Percentiles rank a stretch among this genome's conserved stretches.
These are phyloP conservation scores for Volvariella surrecta DNA, from an alignment of 1,284 basidiomycete genomes.

Conservation along the genomic window DNA sequence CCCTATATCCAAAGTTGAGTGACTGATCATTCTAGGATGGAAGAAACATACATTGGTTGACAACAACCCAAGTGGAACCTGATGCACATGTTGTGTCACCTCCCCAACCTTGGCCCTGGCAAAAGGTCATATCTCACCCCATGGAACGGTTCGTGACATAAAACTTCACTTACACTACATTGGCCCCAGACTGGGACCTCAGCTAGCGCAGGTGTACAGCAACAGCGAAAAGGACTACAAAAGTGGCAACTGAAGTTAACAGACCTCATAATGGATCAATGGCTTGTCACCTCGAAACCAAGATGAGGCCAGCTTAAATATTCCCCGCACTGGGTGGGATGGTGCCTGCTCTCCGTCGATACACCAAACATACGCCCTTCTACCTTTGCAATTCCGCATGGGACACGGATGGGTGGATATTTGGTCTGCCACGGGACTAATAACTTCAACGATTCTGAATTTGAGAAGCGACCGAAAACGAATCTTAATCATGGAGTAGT, in stretches of 20 bases:
- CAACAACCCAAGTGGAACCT: constrained; percentile 23
- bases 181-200: constrained; percentile 28
- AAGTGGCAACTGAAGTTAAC: constrained; percentile 20
- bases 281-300: constrained; percentile 2
- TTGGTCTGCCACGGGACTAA: too few species aligned
- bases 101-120: constrained; percentile 25
- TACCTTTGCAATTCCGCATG: too few species aligned
- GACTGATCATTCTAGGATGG: neutral
- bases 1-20: constrained; percentile 14
- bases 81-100: constrained; percentile 28
- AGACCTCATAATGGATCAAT: constrained; percentile 18
- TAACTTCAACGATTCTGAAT: too few species aligned
- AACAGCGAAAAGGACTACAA: constrained; percentile 22
- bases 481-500: too few species aligned
- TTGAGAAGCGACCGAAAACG: too few species aligned
- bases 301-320: constrained; percentile 7
- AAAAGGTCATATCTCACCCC: neutral
- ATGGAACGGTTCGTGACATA: neutral
- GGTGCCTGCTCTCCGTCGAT: neutral
- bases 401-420: too few species aligned
- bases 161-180: constrained; percentile 26
- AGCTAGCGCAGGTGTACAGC: constrained; percentile 20
- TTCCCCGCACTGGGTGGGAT: neutral
- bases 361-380: neutral
- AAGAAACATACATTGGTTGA: constrained; percentile 24